Conservation (phyloP, 1,284 basidiomycete genomes). For the Pseudozyma sp. region DNA sequence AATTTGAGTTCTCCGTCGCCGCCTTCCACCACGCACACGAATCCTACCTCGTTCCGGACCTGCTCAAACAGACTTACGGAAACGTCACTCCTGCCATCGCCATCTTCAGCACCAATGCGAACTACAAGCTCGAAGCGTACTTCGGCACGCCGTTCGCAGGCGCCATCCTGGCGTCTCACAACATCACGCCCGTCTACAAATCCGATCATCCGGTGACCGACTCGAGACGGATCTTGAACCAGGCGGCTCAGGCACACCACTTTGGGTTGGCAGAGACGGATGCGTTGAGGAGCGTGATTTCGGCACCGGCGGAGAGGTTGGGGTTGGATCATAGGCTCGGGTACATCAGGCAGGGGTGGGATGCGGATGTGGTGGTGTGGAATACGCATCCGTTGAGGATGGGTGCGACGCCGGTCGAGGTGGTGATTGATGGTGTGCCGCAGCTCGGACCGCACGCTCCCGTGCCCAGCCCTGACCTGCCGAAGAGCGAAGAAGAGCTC, state of each 20-base stretch:
- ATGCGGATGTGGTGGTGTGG: conserved; percentile 84
- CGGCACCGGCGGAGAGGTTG: conserved; percentile 80
- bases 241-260: conserved; percentile 88
- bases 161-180: conserved; percentile 77
- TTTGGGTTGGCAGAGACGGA: conserved; percentile 74
- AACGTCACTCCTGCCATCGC: conserved; percentile 76
- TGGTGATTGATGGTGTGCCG: conserved; percentile 75
- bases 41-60: conserved; percentile 82
- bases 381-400: conserved; percentile 81
- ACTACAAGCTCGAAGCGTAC: conserved; percentile 87
- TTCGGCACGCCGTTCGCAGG: conserved; percentile 86
- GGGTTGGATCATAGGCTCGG: conserved; percentile 87
- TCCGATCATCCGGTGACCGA: conserved; percentile 80
- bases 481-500: background rate
- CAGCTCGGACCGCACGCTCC: conserved; percentile 65
- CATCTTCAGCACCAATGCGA: conserved; percentile 78
- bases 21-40: conserved; percentile 87
- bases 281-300: conserved; percentile 78
- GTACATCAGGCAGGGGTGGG: conserved; percentile 75
- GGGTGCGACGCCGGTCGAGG: conserved; percentile 73
- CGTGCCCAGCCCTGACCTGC: conserved; percentile 22
- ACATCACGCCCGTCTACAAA: conserved; percentile 78
- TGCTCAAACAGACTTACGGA: conserved; percentile 78
- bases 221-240: conserved; percentile 81
- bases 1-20: conserved; percentile 77